Evolutionary conservation across 2,329 filamentous ascomycete genomes (phyloP).

Genomic region (Ophiostoma novo-ulmi): DNA sequence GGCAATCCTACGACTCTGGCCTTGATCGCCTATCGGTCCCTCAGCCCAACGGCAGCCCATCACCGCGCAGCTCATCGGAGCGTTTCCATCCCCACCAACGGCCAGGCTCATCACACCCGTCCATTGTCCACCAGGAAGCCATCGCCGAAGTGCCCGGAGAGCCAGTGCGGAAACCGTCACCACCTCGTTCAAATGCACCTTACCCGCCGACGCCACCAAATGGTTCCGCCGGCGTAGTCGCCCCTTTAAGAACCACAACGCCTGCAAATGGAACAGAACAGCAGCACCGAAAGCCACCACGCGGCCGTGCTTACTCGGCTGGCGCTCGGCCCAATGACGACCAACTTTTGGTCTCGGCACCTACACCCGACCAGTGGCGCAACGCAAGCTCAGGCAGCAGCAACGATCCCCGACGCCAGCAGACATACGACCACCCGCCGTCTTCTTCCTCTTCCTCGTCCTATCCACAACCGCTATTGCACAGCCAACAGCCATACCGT

Average conservation of each 20-base stretch:
- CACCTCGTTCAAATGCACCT: constrained; percentile 30
- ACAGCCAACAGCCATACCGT: constrained; percentile 36
- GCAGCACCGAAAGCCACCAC: background rate
- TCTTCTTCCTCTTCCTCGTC: constrained; percentile 39
- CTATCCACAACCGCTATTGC: constrained; percentile 42
- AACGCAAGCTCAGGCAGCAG: constrained; percentile 34
- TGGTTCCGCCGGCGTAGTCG: background rate
- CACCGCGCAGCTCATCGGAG: constrained; percentile 50
- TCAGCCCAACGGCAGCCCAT: constrained; percentile 36
- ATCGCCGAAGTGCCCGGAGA: constrained; percentile 30
- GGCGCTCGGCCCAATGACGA: constrained; percentile 41
- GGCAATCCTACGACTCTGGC: constrained; percentile 55
- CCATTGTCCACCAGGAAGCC: constrained; percentile 31
- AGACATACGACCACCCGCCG: constrained; percentile 14
- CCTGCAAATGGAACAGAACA: background rate
- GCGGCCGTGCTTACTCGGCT: background rate
- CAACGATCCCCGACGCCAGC: constrained; percentile 9
- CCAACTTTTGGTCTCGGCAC: constrained; percentile 51
- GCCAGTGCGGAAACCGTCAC: constrained; percentile 29
- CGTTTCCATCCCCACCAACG: constrained; percentile 32
- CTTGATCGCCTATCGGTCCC: constrained; percentile 44
- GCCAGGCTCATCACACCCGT: constrained; percentile 28
- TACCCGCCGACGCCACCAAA: constrained; percentile 26
- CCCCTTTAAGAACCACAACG: background rate
- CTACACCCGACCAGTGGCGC: constrained; percentile 55